phyloP scores from a whole-genome alignment of 192 early-diverging fungal species.

The Geranomyces michiganensis region DNA sequence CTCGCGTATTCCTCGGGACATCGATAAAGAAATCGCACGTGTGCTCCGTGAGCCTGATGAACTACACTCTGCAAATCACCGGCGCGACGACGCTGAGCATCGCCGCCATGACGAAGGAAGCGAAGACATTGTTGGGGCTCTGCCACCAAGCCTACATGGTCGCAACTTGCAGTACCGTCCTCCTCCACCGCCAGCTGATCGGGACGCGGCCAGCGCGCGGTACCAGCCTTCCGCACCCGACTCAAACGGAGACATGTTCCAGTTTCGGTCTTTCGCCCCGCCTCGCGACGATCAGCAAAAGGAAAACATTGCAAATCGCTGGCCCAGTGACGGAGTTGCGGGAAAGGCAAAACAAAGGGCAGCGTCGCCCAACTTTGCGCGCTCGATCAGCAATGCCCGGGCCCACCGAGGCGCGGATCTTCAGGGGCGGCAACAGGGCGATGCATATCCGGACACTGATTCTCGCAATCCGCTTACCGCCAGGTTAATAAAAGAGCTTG shows the following conservation, averaged over 20 bases:
- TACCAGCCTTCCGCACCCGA: too few species aligned
- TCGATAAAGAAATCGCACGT: not conserved
- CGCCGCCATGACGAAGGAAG: too few species aligned
- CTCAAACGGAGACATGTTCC: too few species aligned
- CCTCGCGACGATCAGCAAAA: too few species aligned
- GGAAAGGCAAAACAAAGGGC: not conserved
- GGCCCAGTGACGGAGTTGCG: not conserved
- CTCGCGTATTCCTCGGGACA: not conserved
- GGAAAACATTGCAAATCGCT: too few species aligned
- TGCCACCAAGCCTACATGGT: too few species aligned
- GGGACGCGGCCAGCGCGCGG: too few species aligned
- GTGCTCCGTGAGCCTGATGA: not conserved
- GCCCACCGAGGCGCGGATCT: too few species aligned
- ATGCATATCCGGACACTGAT: not conserved
- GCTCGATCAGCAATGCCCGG: not conserved
- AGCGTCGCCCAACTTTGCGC: not conserved
- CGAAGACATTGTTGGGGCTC: too few species aligned
- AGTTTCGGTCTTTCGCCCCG: too few species aligned
- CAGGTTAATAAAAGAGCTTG: constrained; percentile 48
- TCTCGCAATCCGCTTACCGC: not conserved
- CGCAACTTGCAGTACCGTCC: too few species aligned
- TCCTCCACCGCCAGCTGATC: too few species aligned
- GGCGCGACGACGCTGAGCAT: not conserved
- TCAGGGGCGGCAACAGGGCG: not conserved
- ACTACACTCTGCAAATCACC: not conserved